Percentiles rank a stretch among this genome's conserved stretches.
Evolutionary conservation across 1,139 yeast species (phyloP).

Genomic region (Nakaseomyces kungkrabaensis): DNA sequence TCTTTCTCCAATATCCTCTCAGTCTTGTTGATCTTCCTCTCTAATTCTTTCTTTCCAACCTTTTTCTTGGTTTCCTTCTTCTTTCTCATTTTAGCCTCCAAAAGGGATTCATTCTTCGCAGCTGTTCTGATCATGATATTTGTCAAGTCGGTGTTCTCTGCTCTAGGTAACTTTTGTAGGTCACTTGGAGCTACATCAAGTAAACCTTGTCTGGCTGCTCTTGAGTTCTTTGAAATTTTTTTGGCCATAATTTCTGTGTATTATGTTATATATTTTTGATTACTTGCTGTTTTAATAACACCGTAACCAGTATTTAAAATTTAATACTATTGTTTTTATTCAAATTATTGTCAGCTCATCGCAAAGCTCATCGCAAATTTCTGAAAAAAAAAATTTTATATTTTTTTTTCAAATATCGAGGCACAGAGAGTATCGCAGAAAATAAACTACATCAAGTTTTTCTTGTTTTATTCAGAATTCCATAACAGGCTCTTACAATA

Average conservation of each 20-base stretch:
- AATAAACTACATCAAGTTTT: no score
- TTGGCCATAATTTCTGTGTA: slow-evolving; percentile 21
- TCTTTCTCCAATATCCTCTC: slow-evolving; percentile 34
- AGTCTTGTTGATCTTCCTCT: slow-evolving; percentile 19
- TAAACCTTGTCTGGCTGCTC: slow-evolving; percentile 68
- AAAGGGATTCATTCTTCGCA: slow-evolving; percentile 50
- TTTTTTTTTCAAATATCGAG: no score
- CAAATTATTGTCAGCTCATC: background rate
- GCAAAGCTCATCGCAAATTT: background rate
- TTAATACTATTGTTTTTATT: background rate
- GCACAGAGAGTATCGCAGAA: no score
- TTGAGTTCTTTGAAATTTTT: slow-evolving; percentile 53
- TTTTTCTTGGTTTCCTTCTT: slow-evolving; percentile 30
- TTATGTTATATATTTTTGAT: background rate
- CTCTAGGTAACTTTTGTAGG: slow-evolving; percentile 44
- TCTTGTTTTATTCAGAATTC: no score
- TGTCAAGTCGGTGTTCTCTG: slow-evolving; percentile 47
- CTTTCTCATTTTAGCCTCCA: slow-evolving; percentile 46
- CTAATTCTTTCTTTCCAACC: slow-evolving; percentile 31
- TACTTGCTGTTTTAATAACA: background rate
- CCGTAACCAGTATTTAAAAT: no score
- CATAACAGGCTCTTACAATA: no score
- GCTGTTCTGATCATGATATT: slow-evolving; percentile 61
- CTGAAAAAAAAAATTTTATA: background rate
- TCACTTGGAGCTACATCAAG: slow-evolving; percentile 39